phyloP scores from a whole-genome alignment of 1,284 basidiomycete species.

The Microstroma glucosiphilum region DNA sequence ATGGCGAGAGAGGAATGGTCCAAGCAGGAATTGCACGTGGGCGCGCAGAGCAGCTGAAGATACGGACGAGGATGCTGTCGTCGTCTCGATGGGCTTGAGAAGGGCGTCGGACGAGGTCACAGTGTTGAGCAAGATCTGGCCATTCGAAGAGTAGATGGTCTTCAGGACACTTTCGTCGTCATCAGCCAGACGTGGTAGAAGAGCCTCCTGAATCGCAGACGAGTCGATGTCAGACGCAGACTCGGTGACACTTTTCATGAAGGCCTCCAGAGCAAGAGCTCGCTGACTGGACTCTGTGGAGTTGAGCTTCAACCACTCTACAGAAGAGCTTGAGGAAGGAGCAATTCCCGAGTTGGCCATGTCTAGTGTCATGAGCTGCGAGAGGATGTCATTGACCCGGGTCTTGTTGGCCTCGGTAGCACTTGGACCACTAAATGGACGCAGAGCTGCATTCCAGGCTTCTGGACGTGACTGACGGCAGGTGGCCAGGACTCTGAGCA shows the following conservation, averaged over 20 bases:
- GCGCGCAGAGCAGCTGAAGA: background rate
- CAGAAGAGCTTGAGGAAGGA: conserved; percentile 7
- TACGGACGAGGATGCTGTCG: background rate
- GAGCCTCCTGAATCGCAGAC: conserved; percentile 33
- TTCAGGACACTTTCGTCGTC: conserved; percentile 26
- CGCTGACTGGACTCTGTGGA: conserved; percentile 30
- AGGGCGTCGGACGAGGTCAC: background rate
- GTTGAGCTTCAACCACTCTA: conserved; percentile 38
- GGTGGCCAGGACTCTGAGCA: background rate
- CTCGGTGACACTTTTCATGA: conserved; percentile 22
- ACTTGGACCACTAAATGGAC: no score
- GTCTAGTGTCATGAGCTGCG: no score
- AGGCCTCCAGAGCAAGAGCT: conserved; percentile 27
- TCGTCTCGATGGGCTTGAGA: background rate
- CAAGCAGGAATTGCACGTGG: background rate
- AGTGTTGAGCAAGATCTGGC: conserved; percentile 20
- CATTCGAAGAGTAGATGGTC: conserved; percentile 25
- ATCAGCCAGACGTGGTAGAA: conserved; percentile 29
- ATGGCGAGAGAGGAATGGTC: background rate
- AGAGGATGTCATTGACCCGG: no score
- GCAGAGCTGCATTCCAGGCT: conserved; percentile 6
- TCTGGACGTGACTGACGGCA: conserved; percentile 8
- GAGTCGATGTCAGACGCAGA: conserved; percentile 22
- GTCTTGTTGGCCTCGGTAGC: no score
- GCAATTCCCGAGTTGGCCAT: no score